A percentile compares a stretch with the other conserved stretches of the same genome.
Evolutionary conservation across 257 asterid species (phyloP).

Genomic region (Osmanthus fragrans): DNA sequence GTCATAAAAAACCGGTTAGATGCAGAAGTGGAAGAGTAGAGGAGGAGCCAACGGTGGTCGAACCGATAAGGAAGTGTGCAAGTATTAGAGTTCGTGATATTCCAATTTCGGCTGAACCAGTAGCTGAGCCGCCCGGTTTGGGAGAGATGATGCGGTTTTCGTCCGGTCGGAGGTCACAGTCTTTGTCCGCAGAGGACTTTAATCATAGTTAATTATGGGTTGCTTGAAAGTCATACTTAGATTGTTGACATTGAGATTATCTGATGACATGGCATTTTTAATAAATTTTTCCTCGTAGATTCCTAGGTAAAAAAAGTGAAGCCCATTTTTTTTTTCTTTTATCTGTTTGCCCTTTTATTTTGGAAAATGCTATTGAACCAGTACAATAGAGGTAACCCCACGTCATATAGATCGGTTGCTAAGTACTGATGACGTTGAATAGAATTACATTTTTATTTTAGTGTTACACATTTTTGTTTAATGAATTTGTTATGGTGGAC

Average conservation of each 20-base stretch:
- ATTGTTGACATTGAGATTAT: background rate
- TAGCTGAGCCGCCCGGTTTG: slow-evolving; percentile 15
- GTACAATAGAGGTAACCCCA: too few species aligned
- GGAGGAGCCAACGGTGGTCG: slow-evolving; percentile 29
- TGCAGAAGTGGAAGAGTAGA: slow-evolving; percentile 31
- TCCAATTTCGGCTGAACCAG: slow-evolving; percentile 15
- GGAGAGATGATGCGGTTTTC: slow-evolving; percentile 30
- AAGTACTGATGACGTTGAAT: too few species aligned
- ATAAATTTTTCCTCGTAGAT: background rate
- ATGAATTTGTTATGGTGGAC: background rate
- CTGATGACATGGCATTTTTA: slow-evolving; percentile 16
- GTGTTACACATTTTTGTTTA: background rate
- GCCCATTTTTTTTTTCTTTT: background rate
- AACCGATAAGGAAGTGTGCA: slow-evolving; percentile 20
- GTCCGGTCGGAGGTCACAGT: slow-evolving; percentile 24
- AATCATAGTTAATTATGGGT: background rate
- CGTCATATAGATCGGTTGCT: too few species aligned
- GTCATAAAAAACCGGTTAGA: slow-evolving; percentile 29
- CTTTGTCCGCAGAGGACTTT: slow-evolving; percentile 16
- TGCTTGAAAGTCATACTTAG: background rate
- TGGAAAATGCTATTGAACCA: too few species aligned
- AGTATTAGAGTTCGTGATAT: slow-evolving; percentile 5
- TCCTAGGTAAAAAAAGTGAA: background rate
- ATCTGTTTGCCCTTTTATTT: background rate
- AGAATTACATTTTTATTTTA: background rate